Conservation (phyloP, 129 eudicot genomes). For the Flaveria trinervia region DNA sequence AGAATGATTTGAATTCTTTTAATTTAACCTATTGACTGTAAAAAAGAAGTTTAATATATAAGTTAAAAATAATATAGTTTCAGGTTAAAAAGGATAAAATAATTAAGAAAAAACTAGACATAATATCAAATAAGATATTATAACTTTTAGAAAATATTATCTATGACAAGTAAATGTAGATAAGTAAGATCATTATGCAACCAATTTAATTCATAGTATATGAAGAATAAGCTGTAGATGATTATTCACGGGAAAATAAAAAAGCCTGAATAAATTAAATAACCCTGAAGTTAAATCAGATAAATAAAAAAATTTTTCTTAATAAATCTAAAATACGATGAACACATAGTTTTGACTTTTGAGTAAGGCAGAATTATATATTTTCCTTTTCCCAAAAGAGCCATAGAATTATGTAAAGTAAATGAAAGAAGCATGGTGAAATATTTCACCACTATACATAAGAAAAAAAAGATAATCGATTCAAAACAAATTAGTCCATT, state of each 20-base stretch:
- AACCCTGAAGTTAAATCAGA: background rate
- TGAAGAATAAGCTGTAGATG: too few relatives aligned
- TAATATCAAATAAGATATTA: background rate
- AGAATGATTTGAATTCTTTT: background rate
- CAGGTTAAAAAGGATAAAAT: background rate
- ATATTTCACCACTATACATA: background rate
- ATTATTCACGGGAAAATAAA: too few relatives aligned
- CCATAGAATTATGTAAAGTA: background rate
- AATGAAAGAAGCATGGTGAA: background rate
- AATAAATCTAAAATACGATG: background rate
- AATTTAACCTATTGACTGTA: background rate
- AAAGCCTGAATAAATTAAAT: background rate
- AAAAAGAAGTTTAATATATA: background rate
- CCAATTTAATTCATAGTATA: too few relatives aligned
- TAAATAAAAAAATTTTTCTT: background rate
- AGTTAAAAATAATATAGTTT: background rate
- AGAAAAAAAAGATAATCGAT: background rate
- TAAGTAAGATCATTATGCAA: too few relatives aligned
- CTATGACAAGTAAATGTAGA: background rate
- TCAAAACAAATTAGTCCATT: background rate
- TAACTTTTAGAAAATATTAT: too few relatives aligned
- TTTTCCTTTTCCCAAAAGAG: conserved; percentile 3
- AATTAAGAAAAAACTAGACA: background rate
- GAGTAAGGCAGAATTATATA: background rate
- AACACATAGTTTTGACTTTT: background rate